Percentiles rank a stretch among this genome's conserved stretches.
Conservation (phyloP, 345 rosid species). For the Citrus unshiu region DNA sequence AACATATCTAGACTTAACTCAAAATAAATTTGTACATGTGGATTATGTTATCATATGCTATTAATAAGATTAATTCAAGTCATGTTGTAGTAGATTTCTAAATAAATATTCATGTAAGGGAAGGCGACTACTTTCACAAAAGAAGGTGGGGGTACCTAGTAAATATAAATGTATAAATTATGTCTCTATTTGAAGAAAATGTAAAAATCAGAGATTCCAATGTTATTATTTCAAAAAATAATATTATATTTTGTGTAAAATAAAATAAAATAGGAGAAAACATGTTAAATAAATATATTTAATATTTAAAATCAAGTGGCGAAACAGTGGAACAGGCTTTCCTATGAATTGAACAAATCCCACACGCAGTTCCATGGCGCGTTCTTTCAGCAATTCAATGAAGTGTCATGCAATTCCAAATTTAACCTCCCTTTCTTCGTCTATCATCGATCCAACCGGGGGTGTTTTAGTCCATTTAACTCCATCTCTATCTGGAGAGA, state of each 20-base stretch:
- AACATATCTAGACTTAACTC: too few species aligned
- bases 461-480: slow-evolving; percentile 9
- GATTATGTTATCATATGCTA: too few species aligned
- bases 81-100: too few species aligned
- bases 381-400: neutral
- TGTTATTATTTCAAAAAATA: neutral
- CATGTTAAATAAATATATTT: neutral
- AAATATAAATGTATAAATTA: neutral
- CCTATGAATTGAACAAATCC: neutral
- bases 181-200: neutral
- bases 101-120: too few species aligned
- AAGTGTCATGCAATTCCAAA: neutral
- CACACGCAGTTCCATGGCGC: slow-evolving; percentile 15
- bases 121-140: too few species aligned
- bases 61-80: too few species aligned
- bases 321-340: slow-evolving; percentile 1
- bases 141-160: too few species aligned
- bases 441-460: neutral
- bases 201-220: neutral
- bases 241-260: neutral
- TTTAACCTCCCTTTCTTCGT: neutral
- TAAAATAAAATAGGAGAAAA: neutral
- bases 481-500: slow-evolving; percentile 18
- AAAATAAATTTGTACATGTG: too few species aligned
- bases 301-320: neutral